Base-by-base conservation (phyloP, 2,329 filamentous ascomycete species). In the Delphinella strobiligena region DNA sequence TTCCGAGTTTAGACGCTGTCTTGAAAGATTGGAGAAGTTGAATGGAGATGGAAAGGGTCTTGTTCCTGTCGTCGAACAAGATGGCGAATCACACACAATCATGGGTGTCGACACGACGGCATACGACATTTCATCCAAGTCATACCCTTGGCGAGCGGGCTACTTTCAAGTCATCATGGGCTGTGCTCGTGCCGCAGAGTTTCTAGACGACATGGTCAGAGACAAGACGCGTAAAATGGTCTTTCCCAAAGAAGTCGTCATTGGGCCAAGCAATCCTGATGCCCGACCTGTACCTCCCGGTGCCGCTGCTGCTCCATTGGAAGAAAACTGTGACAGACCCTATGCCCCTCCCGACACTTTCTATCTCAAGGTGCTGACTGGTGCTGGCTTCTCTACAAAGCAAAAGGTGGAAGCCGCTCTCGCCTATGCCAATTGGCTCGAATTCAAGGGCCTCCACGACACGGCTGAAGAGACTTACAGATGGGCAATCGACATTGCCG, bases 111-210 rank as follows among this genome's bases (percentile, higher is more conserved):
- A 72, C 0, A 66, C 61, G 41, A 65, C 69, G 2, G 75, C 77
- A 0, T 76, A 75, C 47, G 84, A 94, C 55, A 66, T 91, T 41
- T 74, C 74, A 1, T 70, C 62, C 5, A 93, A 87, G 65, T 80
- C 78, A 46, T 85, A 93, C 59, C 69, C 80, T 36, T 96, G 88
- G 89, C 70, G 81, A 51, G 71, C 84, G 40, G 87, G 86, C 1
- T 96, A 96, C 61, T 87, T 81, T 53, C 78, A 93, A 52, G 72
- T 79, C 3, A 63, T 95, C 34, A 84, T 95, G 75, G 71, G 80
- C 9, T 75, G 76, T 44, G 88, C 81, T 1, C 75, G 75, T 48
- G 76, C 80, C 0, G 78, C 86, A 4, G 88, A 95, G 61, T 76
- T 88, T 49, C 64, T 93, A 17, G 84, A 94, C 47, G 82, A 81